These are phyloP conservation scores for Skeletonema grethae DNA, from an alignment of 108 stramenopile genomes.

Conservation along the genomic window DNA sequence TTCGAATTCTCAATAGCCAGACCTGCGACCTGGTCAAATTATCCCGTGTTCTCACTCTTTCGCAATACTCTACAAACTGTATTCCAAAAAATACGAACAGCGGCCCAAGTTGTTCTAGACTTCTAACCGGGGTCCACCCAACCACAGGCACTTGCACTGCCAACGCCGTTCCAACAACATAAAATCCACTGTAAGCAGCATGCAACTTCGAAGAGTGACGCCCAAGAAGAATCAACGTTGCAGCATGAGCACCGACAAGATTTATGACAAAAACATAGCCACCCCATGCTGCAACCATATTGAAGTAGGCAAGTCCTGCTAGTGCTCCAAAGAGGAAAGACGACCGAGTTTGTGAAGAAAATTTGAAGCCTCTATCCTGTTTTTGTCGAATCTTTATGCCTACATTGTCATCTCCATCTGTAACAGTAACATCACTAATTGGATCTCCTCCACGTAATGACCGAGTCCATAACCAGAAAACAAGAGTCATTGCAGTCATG, in stretches of 20 bases:
- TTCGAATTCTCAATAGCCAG: conserved; percentile 66
- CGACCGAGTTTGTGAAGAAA: conserved; percentile 13
- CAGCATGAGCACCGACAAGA: conserved; percentile 91
- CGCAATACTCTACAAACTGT: conserved; percentile 72
- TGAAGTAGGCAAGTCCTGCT: conserved; percentile 77
- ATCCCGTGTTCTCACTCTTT: conserved; percentile 48
- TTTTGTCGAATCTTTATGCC: conserved; percentile 25
- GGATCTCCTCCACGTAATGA: conserved; percentile 40
- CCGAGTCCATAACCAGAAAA: conserved; percentile 90
- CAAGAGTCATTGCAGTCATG: conserved; percentile 76
- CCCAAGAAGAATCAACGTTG: conserved; percentile 74
- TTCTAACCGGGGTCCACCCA: conserved; percentile 81
- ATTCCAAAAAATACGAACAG: conserved; percentile 74
- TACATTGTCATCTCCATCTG: conserved; percentile 9
- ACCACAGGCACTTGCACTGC: conserved; percentile 94
- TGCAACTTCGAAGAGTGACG: conserved; percentile 86
- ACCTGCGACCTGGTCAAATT: conserved; percentile 34
- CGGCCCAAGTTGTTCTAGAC: conserved; percentile 88
- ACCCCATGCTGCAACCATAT: conserved; percentile 99
- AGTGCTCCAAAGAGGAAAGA: conserved; percentile 45
- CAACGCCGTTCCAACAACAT: conserved; percentile 85
- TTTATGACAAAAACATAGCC: conserved; percentile 99
- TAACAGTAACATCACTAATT: neutral
- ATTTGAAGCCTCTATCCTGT: conserved; percentile 22
- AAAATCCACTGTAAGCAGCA: conserved; percentile 91